Evolutionary conservation across 257 asterid species (phyloP).

Genomic region (Solanum okadae): DNA sequence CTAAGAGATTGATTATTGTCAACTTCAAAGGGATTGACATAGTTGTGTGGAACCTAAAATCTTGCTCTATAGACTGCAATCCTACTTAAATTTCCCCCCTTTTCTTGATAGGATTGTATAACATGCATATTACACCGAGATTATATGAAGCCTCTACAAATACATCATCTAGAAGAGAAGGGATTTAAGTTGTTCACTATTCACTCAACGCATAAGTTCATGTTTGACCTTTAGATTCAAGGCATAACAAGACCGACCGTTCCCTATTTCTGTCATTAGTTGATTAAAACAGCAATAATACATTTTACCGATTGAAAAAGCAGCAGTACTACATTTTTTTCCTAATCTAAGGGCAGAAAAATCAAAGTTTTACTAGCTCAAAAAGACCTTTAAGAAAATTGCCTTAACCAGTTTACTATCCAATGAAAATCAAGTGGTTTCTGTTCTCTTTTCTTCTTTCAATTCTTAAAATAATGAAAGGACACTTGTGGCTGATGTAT

Average conservation of each 20-base stretch:
- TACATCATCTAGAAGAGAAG: background rate
- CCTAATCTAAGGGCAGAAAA: background rate
- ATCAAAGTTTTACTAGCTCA: background rate
- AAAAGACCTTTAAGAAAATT: background rate
- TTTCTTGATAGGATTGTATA: background rate
- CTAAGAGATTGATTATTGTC: background rate
- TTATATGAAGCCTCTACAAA: background rate
- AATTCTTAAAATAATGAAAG: background rate
- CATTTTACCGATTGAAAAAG: background rate
- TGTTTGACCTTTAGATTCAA: background rate
- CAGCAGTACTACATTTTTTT: background rate
- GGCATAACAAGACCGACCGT: background rate
- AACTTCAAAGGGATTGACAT: background rate
- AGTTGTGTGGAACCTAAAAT: background rate
- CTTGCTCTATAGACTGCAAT: background rate
- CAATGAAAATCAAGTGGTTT: background rate
- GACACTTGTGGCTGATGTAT: background rate
- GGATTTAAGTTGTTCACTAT: background rate
- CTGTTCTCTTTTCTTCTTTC: background rate
- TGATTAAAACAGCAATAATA: background rate
- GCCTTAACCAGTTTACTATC: background rate
- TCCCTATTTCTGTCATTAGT: background rate
- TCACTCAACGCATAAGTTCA: background rate
- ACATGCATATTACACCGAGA: background rate
- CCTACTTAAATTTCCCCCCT: background rate